Evolutionary conservation across 495 filamentous ascomycete species (phyloP), one percentile per base, ranked within the genome.

Genomic region (Talaromyces adpressus): DNA sequence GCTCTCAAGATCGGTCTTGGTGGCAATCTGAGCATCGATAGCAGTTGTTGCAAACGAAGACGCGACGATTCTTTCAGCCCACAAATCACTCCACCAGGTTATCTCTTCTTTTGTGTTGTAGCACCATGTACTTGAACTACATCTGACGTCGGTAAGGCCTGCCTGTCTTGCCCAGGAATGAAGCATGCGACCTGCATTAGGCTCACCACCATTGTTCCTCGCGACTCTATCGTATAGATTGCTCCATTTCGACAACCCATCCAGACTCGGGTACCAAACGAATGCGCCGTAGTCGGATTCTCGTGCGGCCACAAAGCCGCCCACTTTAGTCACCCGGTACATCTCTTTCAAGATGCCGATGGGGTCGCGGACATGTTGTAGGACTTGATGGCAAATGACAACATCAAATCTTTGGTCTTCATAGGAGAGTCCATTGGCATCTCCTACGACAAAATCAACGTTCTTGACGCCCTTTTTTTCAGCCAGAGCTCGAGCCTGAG

Each of bases 361-460:
- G 0, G 79, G 79, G 45, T 79, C 68, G 1, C 65, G 67, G 2
- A 86, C 63, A 67, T 89, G 84, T 25, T 78, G 70, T 4, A 87
- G 70, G 14, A 85, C 73, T 66, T 87, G 84, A 59, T 83, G 81
- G 57, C 71, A 72, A 61, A 78, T 79, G 7, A 87, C 81, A 1
- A 87, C 66, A 65, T 89, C 86, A 63, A 88, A 89, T 0, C 71
- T 73, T 6, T 68, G 71, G 64, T 85, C 81, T 7, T 62, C 53
- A 52, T 75, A 85, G 1, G 71, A 52, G 1, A 85, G 70, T 6
- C 65, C 68, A 53, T 79, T 73, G 7, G 77, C 74, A 65, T 85
- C 78, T 6, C 77, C 82, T 0, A 70, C 68, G 12, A 70, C 69
- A 60, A 86, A 86, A 9, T 62, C 67, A 30, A 82, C 72, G 63